Evolutionary conservation across 306 rosid genomes (phyloP).

Genomic region (Vachellia pachyceras): DNA sequence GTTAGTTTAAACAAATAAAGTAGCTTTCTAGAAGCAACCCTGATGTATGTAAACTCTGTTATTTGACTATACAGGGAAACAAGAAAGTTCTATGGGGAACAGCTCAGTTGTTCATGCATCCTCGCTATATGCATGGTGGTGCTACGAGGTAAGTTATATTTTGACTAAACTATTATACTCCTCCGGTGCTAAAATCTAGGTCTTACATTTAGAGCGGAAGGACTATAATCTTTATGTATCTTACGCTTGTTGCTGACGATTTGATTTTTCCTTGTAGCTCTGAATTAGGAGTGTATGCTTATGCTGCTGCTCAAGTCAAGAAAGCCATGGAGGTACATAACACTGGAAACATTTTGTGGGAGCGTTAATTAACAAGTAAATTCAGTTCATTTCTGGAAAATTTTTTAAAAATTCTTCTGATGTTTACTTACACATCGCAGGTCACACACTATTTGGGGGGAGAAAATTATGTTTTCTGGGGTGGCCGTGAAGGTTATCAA

Average conservation of each 20-base stretch:
- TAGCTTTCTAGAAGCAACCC: too few species aligned
- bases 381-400: slow-evolving; percentile 1
- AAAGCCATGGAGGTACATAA: slow-evolving; percentile 84
- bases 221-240: too few species aligned
- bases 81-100: slow-evolving; percentile 93
- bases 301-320: slow-evolving; percentile 99
- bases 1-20: neutral
- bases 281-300: slow-evolving; percentile 79
- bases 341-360: too few species aligned
- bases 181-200: too few species aligned
- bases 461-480: slow-evolving; percentile 97
- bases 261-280: slow-evolving; percentile 58
- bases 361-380: slow-evolving; percentile 12
- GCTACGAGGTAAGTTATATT: slow-evolving; percentile 75
- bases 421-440: slow-evolving; percentile 48
- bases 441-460: slow-evolving; percentile 94
- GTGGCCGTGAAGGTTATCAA: slow-evolving; percentile 98
- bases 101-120: slow-evolving; percentile 92
- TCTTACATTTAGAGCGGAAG: too few species aligned
- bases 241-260: too few species aligned
- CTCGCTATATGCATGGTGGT: slow-evolving; percentile 97
- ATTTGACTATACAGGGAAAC: slow-evolving; percentile 51
- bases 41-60: too few species aligned
- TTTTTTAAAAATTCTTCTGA: slow-evolving; percentile 25
- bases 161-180: too few species aligned